A percentile compares a stretch with the other conserved stretches of the same genome.
These are phyloP conservation scores for Nakazawaea populi DNA, from an alignment of 805 yeast genomes.

Conservation along the genomic window DNA sequence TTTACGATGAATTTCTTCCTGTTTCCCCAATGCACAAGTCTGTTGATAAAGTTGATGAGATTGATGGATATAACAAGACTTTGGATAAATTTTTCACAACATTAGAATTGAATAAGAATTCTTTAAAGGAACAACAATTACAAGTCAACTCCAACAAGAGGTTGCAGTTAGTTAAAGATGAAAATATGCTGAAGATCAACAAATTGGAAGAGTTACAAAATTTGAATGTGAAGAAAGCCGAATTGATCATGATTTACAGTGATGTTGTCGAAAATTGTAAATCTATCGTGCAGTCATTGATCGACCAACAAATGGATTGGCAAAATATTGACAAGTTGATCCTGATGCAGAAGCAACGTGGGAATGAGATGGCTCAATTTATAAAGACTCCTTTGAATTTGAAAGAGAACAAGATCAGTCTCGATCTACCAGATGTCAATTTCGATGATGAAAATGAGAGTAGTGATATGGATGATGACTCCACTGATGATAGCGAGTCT, in stretches of 20 bases:
- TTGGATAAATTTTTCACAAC: constrained; percentile 83
- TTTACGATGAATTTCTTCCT: constrained; percentile 52
- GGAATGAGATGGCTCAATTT: constrained; percentile 55
- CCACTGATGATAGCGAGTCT: constrained; percentile 15
- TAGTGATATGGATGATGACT: background rate
- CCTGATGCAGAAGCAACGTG: constrained; percentile 58
- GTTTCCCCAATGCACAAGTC: constrained; percentile 34
- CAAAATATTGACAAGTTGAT: constrained; percentile 74
- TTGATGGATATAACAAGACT: constrained; percentile 71
- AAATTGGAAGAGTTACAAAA: constrained; percentile 59
- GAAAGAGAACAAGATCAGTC: constrained; percentile 57
- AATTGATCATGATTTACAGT: constrained; percentile 62
- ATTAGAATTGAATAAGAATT: constrained; percentile 73
- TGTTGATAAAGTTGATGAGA: constrained; percentile 24
- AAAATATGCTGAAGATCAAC: constrained; percentile 64
- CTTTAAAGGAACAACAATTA: constrained; percentile 68
- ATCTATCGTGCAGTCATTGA: constrained; percentile 53
- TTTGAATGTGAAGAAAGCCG: constrained; percentile 62
- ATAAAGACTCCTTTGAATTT: constrained; percentile 68
- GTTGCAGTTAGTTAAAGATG: constrained; percentile 67
- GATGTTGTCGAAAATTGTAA: constrained; percentile 69
- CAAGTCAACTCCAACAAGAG: constrained; percentile 71
- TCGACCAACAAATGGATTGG: constrained; percentile 94
- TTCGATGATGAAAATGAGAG: constrained; percentile 29
- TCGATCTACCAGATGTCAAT: constrained; percentile 44